Evolutionary conservation across 345 rosid genomes (phyloP).

Genomic region (Citrus inodora): DNA sequence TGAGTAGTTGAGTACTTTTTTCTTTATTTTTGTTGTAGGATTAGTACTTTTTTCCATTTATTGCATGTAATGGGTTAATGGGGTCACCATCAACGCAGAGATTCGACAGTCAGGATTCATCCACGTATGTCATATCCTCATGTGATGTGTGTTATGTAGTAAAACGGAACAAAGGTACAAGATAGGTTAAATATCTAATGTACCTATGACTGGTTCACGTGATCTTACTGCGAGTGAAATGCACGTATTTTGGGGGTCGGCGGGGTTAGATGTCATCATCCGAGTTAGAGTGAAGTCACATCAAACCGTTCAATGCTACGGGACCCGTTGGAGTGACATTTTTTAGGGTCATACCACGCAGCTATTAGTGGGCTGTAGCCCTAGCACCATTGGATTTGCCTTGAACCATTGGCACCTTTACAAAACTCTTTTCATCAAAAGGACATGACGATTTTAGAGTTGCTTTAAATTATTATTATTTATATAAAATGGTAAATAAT

Average conservation of each 20-base stretch:
- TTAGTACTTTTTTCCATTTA: background rate
- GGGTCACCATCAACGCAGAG: background rate
- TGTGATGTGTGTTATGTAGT: background rate
- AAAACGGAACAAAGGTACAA: background rate
- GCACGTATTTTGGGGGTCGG: background rate
- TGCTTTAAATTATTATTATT: no score
- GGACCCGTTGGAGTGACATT: background rate
- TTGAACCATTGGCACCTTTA: no score
- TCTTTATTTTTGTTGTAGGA: no score
- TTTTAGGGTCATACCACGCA: background rate
- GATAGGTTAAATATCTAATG: background rate
- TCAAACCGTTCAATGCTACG: background rate
- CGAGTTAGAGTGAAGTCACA: background rate
- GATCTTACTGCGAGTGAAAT: slow-evolving; percentile 4
- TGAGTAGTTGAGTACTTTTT: background rate
- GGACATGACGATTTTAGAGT: no score
- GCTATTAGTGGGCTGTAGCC: background rate
- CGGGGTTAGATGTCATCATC: background rate
- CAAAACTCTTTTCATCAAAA: no score
- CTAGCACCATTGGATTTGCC: no score
- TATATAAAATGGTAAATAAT: no score
- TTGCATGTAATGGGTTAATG: background rate
- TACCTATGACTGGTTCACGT: background rate
- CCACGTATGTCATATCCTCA: background rate
- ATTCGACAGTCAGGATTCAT: background rate